Base-by-base conservation (phyloP, 2,329 filamentous ascomycete genomes). In the Verticillium klebahnii region DNA sequence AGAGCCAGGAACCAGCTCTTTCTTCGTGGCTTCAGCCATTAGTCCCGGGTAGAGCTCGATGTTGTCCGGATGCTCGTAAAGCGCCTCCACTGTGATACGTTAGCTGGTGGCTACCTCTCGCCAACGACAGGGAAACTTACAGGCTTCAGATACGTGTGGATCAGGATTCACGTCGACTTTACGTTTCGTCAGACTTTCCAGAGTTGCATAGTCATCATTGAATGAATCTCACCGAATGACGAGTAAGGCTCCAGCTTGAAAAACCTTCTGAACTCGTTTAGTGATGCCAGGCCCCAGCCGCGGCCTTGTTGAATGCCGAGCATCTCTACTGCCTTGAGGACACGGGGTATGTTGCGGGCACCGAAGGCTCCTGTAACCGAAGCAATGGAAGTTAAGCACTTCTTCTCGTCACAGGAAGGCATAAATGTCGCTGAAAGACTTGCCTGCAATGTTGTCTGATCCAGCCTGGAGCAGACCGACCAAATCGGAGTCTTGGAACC, bases 21-120 rank as follows among this genome's bases (percentile, higher is more conserved):
- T 76, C 69, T 87, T 86, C 34, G 77, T 75, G 59, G 85, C 80
- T 69, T 88, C 85, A n/a, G 83, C 76, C 64, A 90, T 82, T 1
- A 91, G 74, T 11, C 89, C 89, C 0, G 88, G 88, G 68, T 91
- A 91, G 6, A 91, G 77, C 69, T 91, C 89, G 14, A 91, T 85
- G 70, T 83, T 84, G 65, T 89, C 87, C 0, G 86, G 86, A 57
- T 87, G 79, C 25, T 82, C 80, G 71, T 89, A 89, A 14, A 89
- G 74, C 65, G 84, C 78, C 63, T 84, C 81, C 4, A 89, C 77
- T 8, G 80, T 75, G 32, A 40, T 40, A 81, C 5, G 2, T 57
- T 37, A 57, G 56, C 56, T 23, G 39, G 39, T 14, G 39, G 5
- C 17, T 17, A 17, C 15, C 15, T 17, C 15, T 40, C 39, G 19